Base-by-base conservation (phyloP, 805 yeast genomes). In the Cyberlindnera nakhonratchasimensis region DNA sequence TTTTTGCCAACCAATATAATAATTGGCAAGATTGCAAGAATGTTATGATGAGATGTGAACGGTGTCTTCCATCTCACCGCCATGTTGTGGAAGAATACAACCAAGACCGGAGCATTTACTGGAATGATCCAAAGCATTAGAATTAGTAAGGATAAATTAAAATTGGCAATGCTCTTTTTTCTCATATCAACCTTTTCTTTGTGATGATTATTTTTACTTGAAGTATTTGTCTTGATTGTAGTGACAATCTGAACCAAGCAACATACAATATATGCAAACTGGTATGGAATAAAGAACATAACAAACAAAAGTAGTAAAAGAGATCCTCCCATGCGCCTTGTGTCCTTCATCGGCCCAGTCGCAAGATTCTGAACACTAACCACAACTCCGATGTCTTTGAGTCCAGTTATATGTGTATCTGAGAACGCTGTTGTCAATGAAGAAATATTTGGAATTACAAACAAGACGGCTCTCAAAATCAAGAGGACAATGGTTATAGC, bases 1-100 rank as follows among this genome's bases (percentile, higher is more conserved):
- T 82, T 73, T 35, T 70, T 63, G 51, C 79, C 82, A 33, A 77
- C 74, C 29, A 86, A 56, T 9, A 80, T 46, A 8, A 88, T 69
- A 2, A 85, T 78, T 0, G 96, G 96, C 12, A 82, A 64, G 19
- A 89, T 75, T 0, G 96, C 84, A 40, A 89, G 61, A 31, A 86
- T 67, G 56, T 87, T 89, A 59, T 90, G 96, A 59, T 88, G 95
- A 0, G 96, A 83, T 6, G 86, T 77, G 56, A 88, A 88, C 14
- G 95, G 89, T 0, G 93, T 85, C 42, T 72, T 75, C 95, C 96
- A 86, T 51, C 73, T 77, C 16, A 87, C 72, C 1, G 84, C 73
- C 45, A 88, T 68, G 55, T 89, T 86, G 55, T 86, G 96, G 25
- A 86, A 65, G 70, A 89, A 88, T 2, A 89, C 96, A 44, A 88